These are phyloP conservation scores for Boletus rex-veris DNA, from an alignment of 768 basidiomycete genomes.

Conservation along the genomic window DNA sequence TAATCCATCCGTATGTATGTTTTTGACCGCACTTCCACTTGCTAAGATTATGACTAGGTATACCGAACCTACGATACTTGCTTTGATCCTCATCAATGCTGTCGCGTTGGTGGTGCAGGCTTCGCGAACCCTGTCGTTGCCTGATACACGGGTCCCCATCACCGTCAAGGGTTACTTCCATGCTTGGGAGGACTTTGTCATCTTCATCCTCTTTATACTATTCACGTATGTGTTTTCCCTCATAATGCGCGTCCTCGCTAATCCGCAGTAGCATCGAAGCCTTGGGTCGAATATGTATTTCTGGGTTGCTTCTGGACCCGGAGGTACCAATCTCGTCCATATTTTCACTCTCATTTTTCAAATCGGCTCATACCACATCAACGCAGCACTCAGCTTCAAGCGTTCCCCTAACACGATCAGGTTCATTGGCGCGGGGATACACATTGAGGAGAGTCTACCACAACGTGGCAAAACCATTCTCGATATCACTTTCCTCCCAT, in stretches of 20 bases:
- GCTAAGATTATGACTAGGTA: conserved; percentile 43
- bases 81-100: conserved; percentile 82
- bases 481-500: conserved; percentile 39
- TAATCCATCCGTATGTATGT: conserved; percentile 65
- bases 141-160: conserved; percentile 39
- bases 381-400: conserved; percentile 24
- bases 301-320: conserved; percentile 85
- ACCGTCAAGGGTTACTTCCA: conserved; percentile 76
- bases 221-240: conserved; percentile 65
- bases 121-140: conserved; percentile 53
- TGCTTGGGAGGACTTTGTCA: conserved; percentile 80
- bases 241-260: background rate
- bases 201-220: conserved; percentile 80
- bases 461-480: conserved; percentile 54
- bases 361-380: conserved; percentile 22
- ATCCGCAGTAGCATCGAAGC: conserved; percentile 64
- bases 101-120: conserved; percentile 80
- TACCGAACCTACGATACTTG: conserved; percentile 83
- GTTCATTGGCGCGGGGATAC: conserved; percentile 42
- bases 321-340: conserved; percentile 55
- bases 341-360: conserved; percentile 40
- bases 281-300: conserved; percentile 83
- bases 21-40: background rate
- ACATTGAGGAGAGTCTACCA: conserved; percentile 44
- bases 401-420: conserved; percentile 22